Percentiles rank a stretch among this genome's conserved stretches.
phyloP scores from a whole-genome alignment of 805 yeast species.

The Debaryomyces maramus region DNA sequence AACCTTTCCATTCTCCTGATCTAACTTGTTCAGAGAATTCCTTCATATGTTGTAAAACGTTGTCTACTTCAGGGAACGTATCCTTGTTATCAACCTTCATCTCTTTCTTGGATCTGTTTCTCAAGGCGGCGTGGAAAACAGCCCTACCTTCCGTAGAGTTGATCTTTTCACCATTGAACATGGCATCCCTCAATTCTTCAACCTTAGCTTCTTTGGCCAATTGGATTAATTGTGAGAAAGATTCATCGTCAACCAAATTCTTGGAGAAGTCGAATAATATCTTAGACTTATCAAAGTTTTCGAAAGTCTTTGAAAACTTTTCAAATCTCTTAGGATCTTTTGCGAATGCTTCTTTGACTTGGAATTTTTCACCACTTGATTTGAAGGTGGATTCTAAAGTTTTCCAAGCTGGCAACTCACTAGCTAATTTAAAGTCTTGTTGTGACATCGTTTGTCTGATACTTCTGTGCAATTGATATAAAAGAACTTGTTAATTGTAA shows the following conservation, averaged over 20 bases:
- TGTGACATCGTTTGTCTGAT: slow-evolving; percentile 3
- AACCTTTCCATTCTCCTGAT: slow-evolving; percentile 95
- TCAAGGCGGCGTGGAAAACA: slow-evolving; percentile 93
- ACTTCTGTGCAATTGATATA: not conserved
- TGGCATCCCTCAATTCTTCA: slow-evolving; percentile 80
- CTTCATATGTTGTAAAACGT: slow-evolving; percentile 92
- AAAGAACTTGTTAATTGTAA: not conserved
- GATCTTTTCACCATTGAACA: slow-evolving; percentile 92
- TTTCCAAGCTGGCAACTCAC: slow-evolving; percentile 84
- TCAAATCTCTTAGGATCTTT: slow-evolving; percentile 73
- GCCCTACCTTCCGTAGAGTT: slow-evolving; percentile 96
- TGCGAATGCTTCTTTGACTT: slow-evolving; percentile 75
- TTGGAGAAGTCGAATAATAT: slow-evolving; percentile 94
- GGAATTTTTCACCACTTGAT: slow-evolving; percentile 65
- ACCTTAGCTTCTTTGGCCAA: slow-evolving; percentile 91
- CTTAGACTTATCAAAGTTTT: slow-evolving; percentile 83
- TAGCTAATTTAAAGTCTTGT: slow-evolving; percentile 51
- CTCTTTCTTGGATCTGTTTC: slow-evolving; percentile 84
- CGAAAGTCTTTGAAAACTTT: slow-evolving; percentile 74
- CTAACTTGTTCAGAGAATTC: slow-evolving; percentile 89
- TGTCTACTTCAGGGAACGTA: slow-evolving; percentile 89
- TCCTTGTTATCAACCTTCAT: slow-evolving; percentile 89
- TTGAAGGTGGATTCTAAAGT: slow-evolving; percentile 71
- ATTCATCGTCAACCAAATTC: slow-evolving; percentile 86
- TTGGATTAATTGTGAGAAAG: slow-evolving; percentile 62